phyloP scores from a whole-genome alignment of 2,329 filamentous ascomycete species.

The Colletotrichum viniferum region DNA sequence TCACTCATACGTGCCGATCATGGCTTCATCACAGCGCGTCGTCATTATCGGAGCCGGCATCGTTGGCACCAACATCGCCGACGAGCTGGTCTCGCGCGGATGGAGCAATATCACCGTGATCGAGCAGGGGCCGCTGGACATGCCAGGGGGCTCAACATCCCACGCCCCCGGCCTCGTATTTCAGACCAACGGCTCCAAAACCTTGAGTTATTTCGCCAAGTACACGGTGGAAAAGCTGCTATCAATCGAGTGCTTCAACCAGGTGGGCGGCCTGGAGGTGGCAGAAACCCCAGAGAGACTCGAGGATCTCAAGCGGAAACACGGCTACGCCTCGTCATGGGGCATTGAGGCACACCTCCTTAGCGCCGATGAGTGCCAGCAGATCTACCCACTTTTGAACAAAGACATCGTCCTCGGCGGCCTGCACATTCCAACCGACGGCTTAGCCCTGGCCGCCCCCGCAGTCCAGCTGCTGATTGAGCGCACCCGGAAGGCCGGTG shows the following conservation, averaged over 20 bases:
- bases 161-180: slow-evolving; percentile 70
- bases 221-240: slow-evolving; percentile 67
- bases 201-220: slow-evolving; percentile 61
- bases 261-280: slow-evolving; percentile 66
- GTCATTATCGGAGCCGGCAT: slow-evolving; percentile 69
- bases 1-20: slow-evolving; percentile 17
- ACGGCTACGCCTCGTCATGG: slow-evolving; percentile 65
- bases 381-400: slow-evolving; percentile 60
- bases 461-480: slow-evolving; percentile 66
- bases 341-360: slow-evolving; percentile 61
- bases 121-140: slow-evolving; percentile 65
- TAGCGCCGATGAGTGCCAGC: slow-evolving; percentile 53
- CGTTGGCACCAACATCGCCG: slow-evolving; percentile 67
- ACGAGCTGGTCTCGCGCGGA: slow-evolving; percentile 66
- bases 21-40: slow-evolving; percentile 46
- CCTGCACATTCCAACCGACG: slow-evolving; percentile 64
- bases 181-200: slow-evolving; percentile 63
- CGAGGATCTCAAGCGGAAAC: slow-evolving; percentile 66
- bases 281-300: slow-evolving; percentile 63
- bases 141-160: slow-evolving; percentile 70
- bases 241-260: slow-evolving; percentile 65
- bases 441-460: slow-evolving; percentile 63
- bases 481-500: slow-evolving; percentile 61
- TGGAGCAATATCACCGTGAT: slow-evolving; percentile 69
- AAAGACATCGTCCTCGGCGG: slow-evolving; percentile 59